phyloP scores from a whole-genome alignment of 768 basidiomycete species.

The Russula compacta region DNA sequence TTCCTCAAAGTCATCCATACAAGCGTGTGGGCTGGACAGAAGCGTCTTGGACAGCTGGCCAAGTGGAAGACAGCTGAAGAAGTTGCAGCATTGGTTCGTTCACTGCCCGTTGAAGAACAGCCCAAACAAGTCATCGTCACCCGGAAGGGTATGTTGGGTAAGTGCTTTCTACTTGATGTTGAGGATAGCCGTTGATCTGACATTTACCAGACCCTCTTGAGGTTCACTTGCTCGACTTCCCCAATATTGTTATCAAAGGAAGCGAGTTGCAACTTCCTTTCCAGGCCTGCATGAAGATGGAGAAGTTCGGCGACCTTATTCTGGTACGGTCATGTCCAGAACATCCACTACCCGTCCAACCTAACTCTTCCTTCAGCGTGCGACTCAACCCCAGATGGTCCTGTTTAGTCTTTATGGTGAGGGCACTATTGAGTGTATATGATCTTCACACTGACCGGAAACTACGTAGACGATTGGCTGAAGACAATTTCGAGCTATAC shows the following conservation, averaged over 20 bases:
- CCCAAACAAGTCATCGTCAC: slow-evolving; percentile 99
- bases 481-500: slow-evolving; percentile 99
- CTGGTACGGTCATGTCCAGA: slow-evolving; percentile 38
- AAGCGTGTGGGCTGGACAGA: slow-evolving; percentile 99
- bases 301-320: slow-evolving; percentile 98
- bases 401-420: slow-evolving; percentile 90
- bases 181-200: slow-evolving; percentile 8
- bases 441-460: slow-evolving; percentile 3
- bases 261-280: slow-evolving; percentile 96
- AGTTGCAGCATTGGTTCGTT: slow-evolving; percentile 95
- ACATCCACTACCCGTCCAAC: neutral
- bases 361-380: slow-evolving; percentile 43
- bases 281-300: slow-evolving; percentile 99
- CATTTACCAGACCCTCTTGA: slow-evolving; percentile 69
- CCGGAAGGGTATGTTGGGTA: slow-evolving; percentile 98
- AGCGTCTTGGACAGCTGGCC: slow-evolving; percentile 97
- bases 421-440: slow-evolving; percentile 13
- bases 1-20: slow-evolving; percentile 99
- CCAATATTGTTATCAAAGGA: slow-evolving; percentile 99
- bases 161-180: slow-evolving; percentile 21
- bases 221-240: slow-evolving; percentile 98
- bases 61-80: slow-evolving; percentile 99
- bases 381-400: slow-evolving; percentile 99
- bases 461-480: slow-evolving; percentile 83
- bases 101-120: slow-evolving; percentile 98